Evolutionary conservation across 78 protist species (phyloP).

Genomic region (Pigoraptor vietnamica): DNA sequence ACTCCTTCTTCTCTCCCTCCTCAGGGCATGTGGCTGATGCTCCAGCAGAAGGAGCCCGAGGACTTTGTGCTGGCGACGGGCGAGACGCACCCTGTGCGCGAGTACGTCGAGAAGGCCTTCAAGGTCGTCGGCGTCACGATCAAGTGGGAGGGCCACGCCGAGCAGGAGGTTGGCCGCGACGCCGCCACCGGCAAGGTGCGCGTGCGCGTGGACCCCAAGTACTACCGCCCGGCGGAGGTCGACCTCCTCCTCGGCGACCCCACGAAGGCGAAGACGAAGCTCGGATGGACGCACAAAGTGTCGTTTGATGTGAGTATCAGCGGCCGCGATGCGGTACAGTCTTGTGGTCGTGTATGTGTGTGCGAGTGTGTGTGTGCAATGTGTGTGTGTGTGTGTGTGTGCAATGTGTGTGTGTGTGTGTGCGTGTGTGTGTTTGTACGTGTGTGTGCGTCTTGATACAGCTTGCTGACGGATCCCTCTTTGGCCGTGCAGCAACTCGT

Average conservation of each 20-base stretch:
- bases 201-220: slow-evolving; percentile 39
- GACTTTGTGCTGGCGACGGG: slow-evolving; percentile 90
- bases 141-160: slow-evolving; percentile 75
- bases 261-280: slow-evolving; percentile 55
- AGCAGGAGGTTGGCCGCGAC: slow-evolving; percentile 49
- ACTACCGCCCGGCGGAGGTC: slow-evolving; percentile 90
- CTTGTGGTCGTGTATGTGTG: too few relatives aligned
- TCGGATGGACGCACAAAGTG: slow-evolving; percentile 63
- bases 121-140: slow-evolving; percentile 42
- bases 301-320: slow-evolving; percentile 24
- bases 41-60: slow-evolving; percentile 69
- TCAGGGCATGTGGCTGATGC: slow-evolving; percentile 79
- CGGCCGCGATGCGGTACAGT: too few relatives aligned
- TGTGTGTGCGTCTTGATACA: too few relatives aligned
- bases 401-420: too few relatives aligned
- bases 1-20: neutral
- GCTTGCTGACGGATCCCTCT: too few relatives aligned
- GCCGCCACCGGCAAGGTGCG: slow-evolving; percentile 17
- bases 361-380: too few relatives aligned
- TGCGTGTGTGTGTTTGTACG: too few relatives aligned
- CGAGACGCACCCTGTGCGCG: slow-evolving; percentile 75
- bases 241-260: slow-evolving; percentile 82
- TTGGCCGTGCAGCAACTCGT: too few relatives aligned
- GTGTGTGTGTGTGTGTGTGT: too few relatives aligned
- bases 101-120: slow-evolving; percentile 75